phyloP scores from a whole-genome alignment of 495 filamentous ascomycete genomes.

The Neurospora sp. region DNA sequence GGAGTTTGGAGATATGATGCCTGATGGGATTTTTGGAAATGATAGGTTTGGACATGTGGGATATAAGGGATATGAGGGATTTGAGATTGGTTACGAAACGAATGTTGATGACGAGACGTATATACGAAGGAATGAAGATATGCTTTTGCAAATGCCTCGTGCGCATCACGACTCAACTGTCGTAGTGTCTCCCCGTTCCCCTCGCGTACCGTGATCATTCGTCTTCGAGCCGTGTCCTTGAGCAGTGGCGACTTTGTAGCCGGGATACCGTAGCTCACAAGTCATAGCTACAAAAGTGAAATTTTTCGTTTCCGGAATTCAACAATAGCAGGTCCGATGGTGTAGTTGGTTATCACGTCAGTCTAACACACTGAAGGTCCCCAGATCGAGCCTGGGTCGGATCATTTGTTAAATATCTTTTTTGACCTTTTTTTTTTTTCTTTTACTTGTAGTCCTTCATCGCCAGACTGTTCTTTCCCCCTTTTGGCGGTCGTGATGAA shows the following conservation, averaged over 20 bases:
- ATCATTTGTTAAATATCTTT: not conserved
- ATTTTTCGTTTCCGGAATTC: accelerated
- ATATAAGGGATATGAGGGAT: not conserved
- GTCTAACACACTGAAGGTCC: not conserved
- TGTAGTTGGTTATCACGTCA: not conserved
- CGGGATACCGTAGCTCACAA: not conserved
- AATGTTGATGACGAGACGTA: not conserved
- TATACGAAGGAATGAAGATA: not conserved
- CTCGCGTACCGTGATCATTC: no score
- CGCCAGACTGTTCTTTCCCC: not conserved
- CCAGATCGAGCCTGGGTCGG: not conserved
- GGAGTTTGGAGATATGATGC: no score
- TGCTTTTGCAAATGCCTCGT: no score
- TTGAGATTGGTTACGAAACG: not conserved
- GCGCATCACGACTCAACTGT: no score
- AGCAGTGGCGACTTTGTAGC: not conserved
- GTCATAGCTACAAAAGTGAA: accelerated
- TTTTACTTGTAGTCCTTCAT: not conserved
- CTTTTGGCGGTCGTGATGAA: not conserved
- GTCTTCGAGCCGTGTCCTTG: no score
- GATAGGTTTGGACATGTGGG: not conserved
- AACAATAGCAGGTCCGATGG: not conserved
- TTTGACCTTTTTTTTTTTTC: not conserved
- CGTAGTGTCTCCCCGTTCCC: no score
- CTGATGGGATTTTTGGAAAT: not conserved